Conservation (phyloP, 768 basidiomycete species). For the Naganishia onofrii region DNA sequence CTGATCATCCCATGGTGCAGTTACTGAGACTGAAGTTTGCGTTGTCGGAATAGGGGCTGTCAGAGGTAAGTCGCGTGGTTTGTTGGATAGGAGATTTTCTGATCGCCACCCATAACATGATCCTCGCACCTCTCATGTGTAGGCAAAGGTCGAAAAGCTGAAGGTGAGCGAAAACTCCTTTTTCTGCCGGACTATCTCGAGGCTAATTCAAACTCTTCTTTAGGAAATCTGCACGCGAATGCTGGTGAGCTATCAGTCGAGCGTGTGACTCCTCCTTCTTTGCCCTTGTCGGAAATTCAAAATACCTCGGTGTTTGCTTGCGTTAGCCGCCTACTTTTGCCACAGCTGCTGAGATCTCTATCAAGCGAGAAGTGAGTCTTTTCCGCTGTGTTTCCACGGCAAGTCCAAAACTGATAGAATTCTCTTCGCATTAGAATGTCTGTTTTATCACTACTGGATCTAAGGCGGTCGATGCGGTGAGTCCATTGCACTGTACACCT, state of each 20-base stretch:
- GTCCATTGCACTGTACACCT: conserved; percentile 26
- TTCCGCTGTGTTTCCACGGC: background rate
- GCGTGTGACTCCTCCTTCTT: too few species aligned
- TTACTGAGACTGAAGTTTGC: background rate
- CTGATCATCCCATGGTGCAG: background rate
- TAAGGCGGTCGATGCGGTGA: conserved; percentile 80
- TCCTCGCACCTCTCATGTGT: background rate
- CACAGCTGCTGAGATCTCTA: conserved; percentile 83
- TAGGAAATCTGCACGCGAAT: conserved; percentile 56
- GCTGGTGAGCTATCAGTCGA: conserved; percentile 61
- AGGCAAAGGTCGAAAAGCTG: conserved; percentile 90
- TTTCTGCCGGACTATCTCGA: background rate
- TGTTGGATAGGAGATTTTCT: background rate
- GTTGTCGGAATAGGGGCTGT: conserved; percentile 68
- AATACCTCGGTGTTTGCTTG: background rate
- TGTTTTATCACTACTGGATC: conserved; percentile 85
- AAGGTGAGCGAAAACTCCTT: conserved; percentile 58
- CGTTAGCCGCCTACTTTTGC: conserved; percentile 82
- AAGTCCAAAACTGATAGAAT: background rate
- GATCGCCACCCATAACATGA: background rate
- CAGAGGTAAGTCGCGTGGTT: conserved; percentile 59
- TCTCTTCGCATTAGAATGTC: conserved; percentile 63
- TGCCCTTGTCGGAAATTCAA: background rate
- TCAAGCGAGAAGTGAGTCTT: conserved; percentile 54
- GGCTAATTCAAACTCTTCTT: conserved; percentile 5